Evolutionary conservation across 805 yeast genomes (phyloP), one percentile per base, ranked within the genome.

Genomic region (Komagataella ulmi): DNA sequence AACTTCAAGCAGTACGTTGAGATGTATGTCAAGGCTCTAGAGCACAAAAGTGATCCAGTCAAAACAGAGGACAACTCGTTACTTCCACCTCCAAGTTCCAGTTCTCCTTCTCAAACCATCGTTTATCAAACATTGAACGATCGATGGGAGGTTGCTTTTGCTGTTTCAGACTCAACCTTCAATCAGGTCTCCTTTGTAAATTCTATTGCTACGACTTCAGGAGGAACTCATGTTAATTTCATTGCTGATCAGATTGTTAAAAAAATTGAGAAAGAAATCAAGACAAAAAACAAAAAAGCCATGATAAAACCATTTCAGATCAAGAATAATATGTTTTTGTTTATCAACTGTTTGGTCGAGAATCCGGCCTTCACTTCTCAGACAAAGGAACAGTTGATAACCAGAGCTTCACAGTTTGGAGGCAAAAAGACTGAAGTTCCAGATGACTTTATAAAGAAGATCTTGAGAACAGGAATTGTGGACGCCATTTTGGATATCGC

Each of bases 341-440:
- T 93, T 60, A 73, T 93, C 55, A 93, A 93, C 66, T 88, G 97
- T 75, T 73, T 90, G 58, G 82, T 93, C 67, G 97, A 89, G 63
- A 93, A 93, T 59, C 99, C 99, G 0, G 95, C 98, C 0, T 93
- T 93, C 65, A 89, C 97, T 0, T 90, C 98, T 0, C 99, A 93
- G 69, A 93, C 99, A 0, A 93, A 93, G 62, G 99, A 93, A 65
- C 96, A 89, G 63, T 71, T 93, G 60, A 90, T 97, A 21, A 88
- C 98, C 0, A 82, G 93, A 63, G 81, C 82, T 0, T 74, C 85
- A 17, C 95, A 90, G 57, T 93, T 91, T 71, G 97, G 97, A 24
- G 87, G 96, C 7, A 73, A 84, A 71, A 70, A 85, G 79, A 63
- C 76, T 24, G 81, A 75, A n/a, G 73, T 93, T 5, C 77, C 88